Conservation (phyloP, 2,329 filamentous ascomycete species). For the Apiospora saccharicola region DNA sequence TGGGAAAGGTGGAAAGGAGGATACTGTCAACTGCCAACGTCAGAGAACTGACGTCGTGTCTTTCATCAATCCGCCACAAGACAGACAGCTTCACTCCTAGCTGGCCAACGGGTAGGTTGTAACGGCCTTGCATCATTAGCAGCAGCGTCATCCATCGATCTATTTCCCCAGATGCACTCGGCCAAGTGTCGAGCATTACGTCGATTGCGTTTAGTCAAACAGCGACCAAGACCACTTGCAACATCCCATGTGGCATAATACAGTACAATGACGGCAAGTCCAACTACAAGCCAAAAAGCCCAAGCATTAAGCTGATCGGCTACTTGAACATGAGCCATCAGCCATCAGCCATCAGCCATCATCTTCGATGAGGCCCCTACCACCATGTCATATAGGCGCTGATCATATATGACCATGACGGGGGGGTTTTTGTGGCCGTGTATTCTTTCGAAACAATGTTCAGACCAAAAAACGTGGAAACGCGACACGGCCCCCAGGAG, state of each 20-base stretch:
- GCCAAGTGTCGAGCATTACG: slow-evolving; percentile 19
- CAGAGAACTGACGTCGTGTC: background rate
- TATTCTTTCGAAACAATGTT: slow-evolving; percentile 17
- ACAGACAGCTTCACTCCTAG: background rate
- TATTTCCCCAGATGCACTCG: background rate
- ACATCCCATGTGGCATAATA: background rate
- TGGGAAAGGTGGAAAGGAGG: background rate
- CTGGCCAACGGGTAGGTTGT: background rate
- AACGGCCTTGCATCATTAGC: background rate
- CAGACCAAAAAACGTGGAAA: slow-evolving; percentile 9
- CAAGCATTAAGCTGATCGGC: background rate
- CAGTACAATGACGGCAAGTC: background rate
- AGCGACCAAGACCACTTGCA: background rate
- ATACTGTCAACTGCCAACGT: background rate
- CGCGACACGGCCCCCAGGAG: background rate
- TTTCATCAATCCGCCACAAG: slow-evolving; percentile 7
- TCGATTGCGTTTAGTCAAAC: slow-evolving; percentile 2
- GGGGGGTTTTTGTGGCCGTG: background rate
- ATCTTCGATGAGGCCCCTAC: background rate
- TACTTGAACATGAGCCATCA: background rate
- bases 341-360: background rate
- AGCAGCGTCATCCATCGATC: too few relatives aligned
- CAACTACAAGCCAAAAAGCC: too few relatives aligned
- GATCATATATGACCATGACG: background rate
- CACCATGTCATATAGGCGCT: background rate